Evolutionary conservation across 805 yeast species (phyloP).

Genomic region (Kluyveromyces starmeri): DNA sequence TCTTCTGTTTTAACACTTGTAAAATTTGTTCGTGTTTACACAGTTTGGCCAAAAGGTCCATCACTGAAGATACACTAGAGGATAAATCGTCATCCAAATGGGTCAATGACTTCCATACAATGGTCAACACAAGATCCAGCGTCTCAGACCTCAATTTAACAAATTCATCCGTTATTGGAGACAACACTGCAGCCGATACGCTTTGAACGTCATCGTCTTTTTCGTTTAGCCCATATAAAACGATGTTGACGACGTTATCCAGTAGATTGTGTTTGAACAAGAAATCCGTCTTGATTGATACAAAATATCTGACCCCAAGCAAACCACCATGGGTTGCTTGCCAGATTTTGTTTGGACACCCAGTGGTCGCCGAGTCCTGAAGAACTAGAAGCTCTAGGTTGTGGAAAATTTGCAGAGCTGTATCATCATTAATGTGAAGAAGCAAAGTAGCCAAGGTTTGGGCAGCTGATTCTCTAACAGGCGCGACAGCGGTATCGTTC

Average conservation of each 20-base stretch:
- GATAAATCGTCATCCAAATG: conserved; percentile 85
- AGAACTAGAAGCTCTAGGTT: conserved; percentile 61
- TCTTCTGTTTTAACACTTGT: conserved; percentile 56
- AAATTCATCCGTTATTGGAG: conserved; percentile 85
- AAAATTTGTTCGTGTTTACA: conserved; percentile 77
- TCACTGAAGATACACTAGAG: conserved; percentile 90
- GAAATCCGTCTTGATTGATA: conserved; percentile 79
- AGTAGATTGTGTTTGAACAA: conserved; percentile 48
- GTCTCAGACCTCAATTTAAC: conserved; percentile 49
- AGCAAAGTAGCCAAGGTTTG: conserved; percentile 87
- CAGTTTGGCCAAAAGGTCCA: conserved; percentile 84
- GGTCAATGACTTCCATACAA: conserved; percentile 85
- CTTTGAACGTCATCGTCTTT: conserved; percentile 95
- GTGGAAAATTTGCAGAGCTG: conserved; percentile 53
- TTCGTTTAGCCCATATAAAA: conserved; percentile 71
- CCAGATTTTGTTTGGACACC: conserved; percentile 54
- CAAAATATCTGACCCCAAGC: conserved; percentile 86
- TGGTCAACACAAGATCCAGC: conserved; percentile 43
- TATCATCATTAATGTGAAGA: conserved; percentile 51
- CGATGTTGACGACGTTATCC: conserved; percentile 71
- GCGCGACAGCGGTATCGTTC: conserved; percentile 95
- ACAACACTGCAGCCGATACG: conserved; percentile 85
- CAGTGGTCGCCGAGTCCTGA: conserved; percentile 41
- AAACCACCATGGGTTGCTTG: conserved; percentile 98
- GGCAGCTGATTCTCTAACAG: conserved; percentile 94